These are phyloP conservation scores for Pseudogymnoascus sp. DNA, from an alignment of 2,329 filamentous ascomycete genomes.

Conservation along the genomic window DNA sequence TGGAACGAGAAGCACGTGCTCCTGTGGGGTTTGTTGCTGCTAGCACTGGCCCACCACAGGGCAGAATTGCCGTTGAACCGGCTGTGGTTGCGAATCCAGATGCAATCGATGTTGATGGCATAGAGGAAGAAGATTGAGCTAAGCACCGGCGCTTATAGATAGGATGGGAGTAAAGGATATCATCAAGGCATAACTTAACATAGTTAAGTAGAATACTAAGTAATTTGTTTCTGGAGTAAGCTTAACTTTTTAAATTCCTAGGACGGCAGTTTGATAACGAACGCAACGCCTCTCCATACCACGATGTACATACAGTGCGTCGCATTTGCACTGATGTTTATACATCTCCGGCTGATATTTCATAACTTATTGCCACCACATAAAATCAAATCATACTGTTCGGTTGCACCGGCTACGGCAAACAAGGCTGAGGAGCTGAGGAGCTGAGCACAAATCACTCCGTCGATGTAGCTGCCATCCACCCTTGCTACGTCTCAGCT, in stretches of 20 bases:
- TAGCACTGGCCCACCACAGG: conserved; percentile 56
- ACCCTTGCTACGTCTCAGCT: no score
- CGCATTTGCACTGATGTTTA: no score
- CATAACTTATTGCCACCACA: no score
- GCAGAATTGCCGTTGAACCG: conserved; percentile 36
- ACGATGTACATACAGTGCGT: no score
- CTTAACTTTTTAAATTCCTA: background rate
- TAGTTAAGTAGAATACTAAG: conserved; percentile 11
- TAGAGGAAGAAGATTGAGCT: conserved; percentile 40
- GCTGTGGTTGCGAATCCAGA: conserved; percentile 61
- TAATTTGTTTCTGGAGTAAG: background rate
- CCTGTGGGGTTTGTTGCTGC: conserved; percentile 88
- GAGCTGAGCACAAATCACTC: no score
- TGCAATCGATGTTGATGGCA: conserved; percentile 69
- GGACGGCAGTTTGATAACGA: background rate
- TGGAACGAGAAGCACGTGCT: conserved; percentile 81
- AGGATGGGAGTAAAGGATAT: background rate
- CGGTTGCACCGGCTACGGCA: no score
- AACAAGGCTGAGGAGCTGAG: no score
- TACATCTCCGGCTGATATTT: no score
- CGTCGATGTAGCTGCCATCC: no score
- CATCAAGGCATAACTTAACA: conserved; percentile 5
- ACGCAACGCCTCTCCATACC: background rate
- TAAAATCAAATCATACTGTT: no score
- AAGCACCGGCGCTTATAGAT: background rate